Evolutionary conservation across 2,329 filamentous ascomycete species (phyloP).

Genomic region (Pseudopithomyces maydicus): DNA sequence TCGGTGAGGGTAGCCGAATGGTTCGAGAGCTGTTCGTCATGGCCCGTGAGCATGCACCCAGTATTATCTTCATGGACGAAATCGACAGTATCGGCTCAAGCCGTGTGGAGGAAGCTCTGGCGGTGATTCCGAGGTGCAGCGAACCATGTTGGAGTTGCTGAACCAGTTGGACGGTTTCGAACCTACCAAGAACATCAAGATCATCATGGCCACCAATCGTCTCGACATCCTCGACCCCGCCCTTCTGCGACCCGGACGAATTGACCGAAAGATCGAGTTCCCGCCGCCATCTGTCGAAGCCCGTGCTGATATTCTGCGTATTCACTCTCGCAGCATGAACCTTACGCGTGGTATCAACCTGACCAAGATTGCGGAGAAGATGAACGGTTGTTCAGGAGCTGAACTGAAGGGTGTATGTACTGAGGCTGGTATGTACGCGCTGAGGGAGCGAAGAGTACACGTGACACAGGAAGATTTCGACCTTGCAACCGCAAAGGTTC

Average conservation of each 20-base stretch:
- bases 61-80: slow-evolving; percentile 99
- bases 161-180: slow-evolving; percentile 99
- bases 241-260: slow-evolving; percentile 90
- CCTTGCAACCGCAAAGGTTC: slow-evolving; percentile 95
- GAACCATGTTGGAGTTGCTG: slow-evolving; percentile 96
- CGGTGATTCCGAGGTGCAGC: slow-evolving; percentile 96
- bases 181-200: slow-evolving; percentile 99
- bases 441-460: slow-evolving; percentile 93
- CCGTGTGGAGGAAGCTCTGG: slow-evolving; percentile 91
- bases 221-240: slow-evolving; percentile 97
- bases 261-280: slow-evolving; percentile 99
- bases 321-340: slow-evolving; percentile 98
- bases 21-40: slow-evolving; percentile 99
- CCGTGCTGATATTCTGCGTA: slow-evolving; percentile 94
- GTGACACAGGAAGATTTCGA: slow-evolving; percentile 99
- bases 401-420: slow-evolving; percentile 99
- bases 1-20: slow-evolving; percentile 97
- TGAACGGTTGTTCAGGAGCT: slow-evolving; percentile 98
- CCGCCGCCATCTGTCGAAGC: slow-evolving; percentile 95
- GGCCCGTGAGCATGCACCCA: slow-evolving; percentile 96
- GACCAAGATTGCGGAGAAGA: slow-evolving; percentile 98
- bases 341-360: slow-evolving; percentile 96
- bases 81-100: slow-evolving; percentile 99
- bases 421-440: slow-evolving; percentile 96
- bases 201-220: slow-evolving; percentile 99